Evolutionary conservation across 352 stramenopile genomes (phyloP), one percentile per base, ranked within the genome.

Genomic region (Pythium brachiatum): DNA sequence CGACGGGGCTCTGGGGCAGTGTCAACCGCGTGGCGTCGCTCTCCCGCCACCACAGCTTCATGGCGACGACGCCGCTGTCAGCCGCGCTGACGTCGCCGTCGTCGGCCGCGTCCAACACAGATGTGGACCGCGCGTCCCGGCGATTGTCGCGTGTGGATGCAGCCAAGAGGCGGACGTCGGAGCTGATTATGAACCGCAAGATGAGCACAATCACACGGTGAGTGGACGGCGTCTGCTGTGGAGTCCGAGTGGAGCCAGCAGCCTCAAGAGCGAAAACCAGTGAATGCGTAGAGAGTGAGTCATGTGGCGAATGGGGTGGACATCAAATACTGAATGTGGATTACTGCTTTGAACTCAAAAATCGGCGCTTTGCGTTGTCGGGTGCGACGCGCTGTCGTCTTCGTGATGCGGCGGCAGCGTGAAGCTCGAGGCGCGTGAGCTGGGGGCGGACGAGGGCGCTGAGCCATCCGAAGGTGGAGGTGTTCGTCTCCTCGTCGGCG

Each of bases 11-110:
- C 48, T 95, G 84, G 84, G 86, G 86, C 12, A 95, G 84, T 60
- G 81, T 95, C 26, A 94, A 95, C 65, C 83, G 86, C 44, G 85
- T 95, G 52, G 85, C 86, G 21, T 91, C 86, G 39, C 67, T 95
- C 46, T 93, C 82, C 18, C 83, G 82, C 6, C 86, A 95, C 68
- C 83, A 92, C 48, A 95, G 86, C 55, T 95, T 95, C 66, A 65
- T 94, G 57, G 72, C 82, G 18, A 87, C 80, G 15, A 73, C 79
- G 1, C 74, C 89, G 43, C 73, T 72, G 29, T 74, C 72, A 2
- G 64, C 72, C 21, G 70, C 64, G 31, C 39, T 70, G 11, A 16
- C 64, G 3, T 46, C 55, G 53, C 36, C 36, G 36, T 44, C 36
- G 36, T 44, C 36, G 36, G n/a, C 36, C 3, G 36, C 36, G 13